These are phyloP conservation scores for Draba incana DNA, from an alignment of 345 rosid genomes.

Conservation along the genomic window DNA sequence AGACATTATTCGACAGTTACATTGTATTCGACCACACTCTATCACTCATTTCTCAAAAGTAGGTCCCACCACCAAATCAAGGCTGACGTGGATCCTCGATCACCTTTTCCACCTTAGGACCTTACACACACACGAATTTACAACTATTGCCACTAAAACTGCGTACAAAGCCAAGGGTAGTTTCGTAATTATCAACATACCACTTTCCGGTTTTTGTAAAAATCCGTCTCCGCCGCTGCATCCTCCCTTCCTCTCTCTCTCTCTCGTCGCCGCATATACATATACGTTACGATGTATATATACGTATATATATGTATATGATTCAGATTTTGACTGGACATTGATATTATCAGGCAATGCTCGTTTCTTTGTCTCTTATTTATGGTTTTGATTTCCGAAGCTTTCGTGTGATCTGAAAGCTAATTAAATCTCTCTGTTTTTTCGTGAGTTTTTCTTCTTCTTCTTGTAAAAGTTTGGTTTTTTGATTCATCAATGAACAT, in stretches of 20 bases:
- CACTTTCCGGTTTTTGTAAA: conserved; percentile 32
- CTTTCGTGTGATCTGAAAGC: conserved; percentile 21
- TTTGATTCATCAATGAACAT: conserved; percentile 10
- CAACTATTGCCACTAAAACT: conserved; percentile 12
- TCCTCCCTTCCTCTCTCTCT: not conserved
- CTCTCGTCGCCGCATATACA: conserved; percentile 1
- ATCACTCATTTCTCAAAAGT: conserved; percentile 19
- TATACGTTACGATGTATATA: conserved; percentile 16
- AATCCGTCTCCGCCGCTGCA: conserved; percentile 42
- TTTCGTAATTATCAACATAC: conserved; percentile 10
- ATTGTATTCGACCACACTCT: conserved; percentile 19
- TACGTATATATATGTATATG: not conserved
- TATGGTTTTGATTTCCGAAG: conserved; percentile 13
- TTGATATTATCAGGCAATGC: conserved; percentile 31
- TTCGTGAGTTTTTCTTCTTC: conserved; percentile 1
- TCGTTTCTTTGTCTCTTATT: conserved; percentile 6
- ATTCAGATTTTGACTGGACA: conserved; percentile 15
- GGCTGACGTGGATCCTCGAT: conserved; percentile 35
- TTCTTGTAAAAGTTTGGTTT: not conserved
- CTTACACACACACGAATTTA: not conserved
- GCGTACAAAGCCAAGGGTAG: not conserved
- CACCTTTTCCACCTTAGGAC: not conserved
- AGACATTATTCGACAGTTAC: conserved; percentile 11
- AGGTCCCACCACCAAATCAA: conserved; percentile 26
- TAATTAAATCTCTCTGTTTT: not conserved